A percentile compares a stretch with the other conserved stretches of the same genome.
Evolutionary conservation across 768 basidiomycete genomes (phyloP).

Genomic region (Coprinopsis marcescibilis): DNA sequence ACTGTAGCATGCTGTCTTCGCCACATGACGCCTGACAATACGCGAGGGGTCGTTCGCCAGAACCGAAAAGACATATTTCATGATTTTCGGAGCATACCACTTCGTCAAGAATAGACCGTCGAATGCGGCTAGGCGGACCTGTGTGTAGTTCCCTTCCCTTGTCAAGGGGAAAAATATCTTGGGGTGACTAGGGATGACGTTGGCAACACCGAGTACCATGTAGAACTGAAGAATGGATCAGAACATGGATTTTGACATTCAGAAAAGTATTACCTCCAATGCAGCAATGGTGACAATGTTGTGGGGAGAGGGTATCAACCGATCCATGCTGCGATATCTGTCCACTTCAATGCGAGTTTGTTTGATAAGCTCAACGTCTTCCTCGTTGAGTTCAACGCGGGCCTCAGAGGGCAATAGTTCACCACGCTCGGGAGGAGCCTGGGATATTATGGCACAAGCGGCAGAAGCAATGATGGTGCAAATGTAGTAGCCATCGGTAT

Average conservation of each 20-base stretch:
- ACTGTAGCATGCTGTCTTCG: slow-evolving; percentile 80
- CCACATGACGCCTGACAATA: slow-evolving; percentile 78
- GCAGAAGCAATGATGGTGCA: slow-evolving; percentile 80
- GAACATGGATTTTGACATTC: not conserved
- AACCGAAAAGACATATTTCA: slow-evolving; percentile 83
- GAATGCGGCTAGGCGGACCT: slow-evolving; percentile 89
- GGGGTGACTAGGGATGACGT: slow-evolving; percentile 71
- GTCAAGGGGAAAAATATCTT: slow-evolving; percentile 83
- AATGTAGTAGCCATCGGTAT: slow-evolving; percentile 87
- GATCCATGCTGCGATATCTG: slow-evolving; percentile 91
- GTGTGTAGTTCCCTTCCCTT: slow-evolving; percentile 88
- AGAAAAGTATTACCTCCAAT: slow-evolving; percentile 60
- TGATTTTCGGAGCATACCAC: slow-evolving; percentile 80
- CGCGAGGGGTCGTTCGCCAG: slow-evolving; percentile 84
- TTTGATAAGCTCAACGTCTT: slow-evolving; percentile 66
- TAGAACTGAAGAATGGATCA: slow-evolving; percentile 52
- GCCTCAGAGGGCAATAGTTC: slow-evolving; percentile 69
- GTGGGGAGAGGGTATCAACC: slow-evolving; percentile 89
- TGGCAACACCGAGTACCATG: slow-evolving; percentile 68
- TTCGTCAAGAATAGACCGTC: slow-evolving; percentile 89
- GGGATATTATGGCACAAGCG: slow-evolving; percentile 73
- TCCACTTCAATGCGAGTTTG: slow-evolving; percentile 79
- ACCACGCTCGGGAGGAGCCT: slow-evolving; percentile 72
- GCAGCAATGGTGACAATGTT: slow-evolving; percentile 91
- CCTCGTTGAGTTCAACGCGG: slow-evolving; percentile 56